Evolutionary conservation across 2,329 filamentous ascomycete species (phyloP).

Genomic region (Colletotrichum plurivorum): DNA sequence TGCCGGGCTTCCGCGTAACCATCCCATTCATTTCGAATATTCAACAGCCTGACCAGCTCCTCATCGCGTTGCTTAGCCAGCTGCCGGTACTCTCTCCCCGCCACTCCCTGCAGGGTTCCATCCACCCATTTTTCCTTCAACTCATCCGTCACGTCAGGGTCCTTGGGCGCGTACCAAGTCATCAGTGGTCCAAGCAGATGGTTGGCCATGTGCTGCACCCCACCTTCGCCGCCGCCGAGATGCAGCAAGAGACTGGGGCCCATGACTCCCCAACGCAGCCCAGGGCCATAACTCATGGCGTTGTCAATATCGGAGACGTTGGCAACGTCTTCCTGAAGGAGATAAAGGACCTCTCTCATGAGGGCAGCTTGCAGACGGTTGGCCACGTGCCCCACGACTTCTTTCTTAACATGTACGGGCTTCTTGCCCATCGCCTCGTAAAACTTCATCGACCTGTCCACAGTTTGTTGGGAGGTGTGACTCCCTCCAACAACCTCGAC

Average conservation of each 20-base stretch:
- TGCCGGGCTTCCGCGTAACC: conserved; percentile 11
- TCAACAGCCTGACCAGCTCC: conserved; percentile 26
- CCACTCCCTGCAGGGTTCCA: conserved; percentile 23
- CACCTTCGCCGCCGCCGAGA: conserved; percentile 42
- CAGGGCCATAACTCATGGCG: conserved; percentile 39
- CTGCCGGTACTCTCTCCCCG: conserved; percentile 21
- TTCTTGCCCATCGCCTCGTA: conserved; percentile 57
- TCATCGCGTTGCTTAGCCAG: conserved; percentile 25
- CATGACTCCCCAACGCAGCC: conserved; percentile 42
- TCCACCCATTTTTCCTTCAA: conserved; percentile 32
- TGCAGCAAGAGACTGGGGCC: conserved; percentile 37
- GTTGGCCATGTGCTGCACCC: conserved; percentile 41
- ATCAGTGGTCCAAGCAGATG: conserved; percentile 34
- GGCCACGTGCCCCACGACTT: conserved; percentile 58
- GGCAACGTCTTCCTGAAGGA: conserved; percentile 27
- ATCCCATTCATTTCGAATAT: conserved; percentile 30
- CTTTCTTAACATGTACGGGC: conserved; percentile 55
- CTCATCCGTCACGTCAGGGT: conserved; percentile 22
- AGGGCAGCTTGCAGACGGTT: conserved; percentile 56
- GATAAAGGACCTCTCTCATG: conserved; percentile 29
- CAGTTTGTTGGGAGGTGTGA: conserved; percentile 45
- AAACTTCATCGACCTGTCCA: conserved; percentile 51
- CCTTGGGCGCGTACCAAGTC: conserved; percentile 34
- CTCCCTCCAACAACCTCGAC: conserved; percentile 60
- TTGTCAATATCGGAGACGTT: conserved; percentile 28